Evolutionary conservation across 306 rosid species (phyloP).

Genomic region (Castanea crenata): DNA sequence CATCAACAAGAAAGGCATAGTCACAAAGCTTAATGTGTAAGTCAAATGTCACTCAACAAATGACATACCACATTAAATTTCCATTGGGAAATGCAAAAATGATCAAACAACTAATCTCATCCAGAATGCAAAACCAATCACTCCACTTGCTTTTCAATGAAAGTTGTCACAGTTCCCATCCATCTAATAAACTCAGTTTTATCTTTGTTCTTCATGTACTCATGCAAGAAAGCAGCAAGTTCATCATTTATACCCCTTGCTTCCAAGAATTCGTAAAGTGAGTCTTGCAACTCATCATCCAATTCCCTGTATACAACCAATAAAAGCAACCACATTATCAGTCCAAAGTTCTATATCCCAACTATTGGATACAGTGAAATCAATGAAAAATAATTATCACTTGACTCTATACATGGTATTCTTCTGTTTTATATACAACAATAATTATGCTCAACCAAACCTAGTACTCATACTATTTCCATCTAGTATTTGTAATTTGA

Average conservation of each 20-base stretch:
- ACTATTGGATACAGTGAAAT: background rate
- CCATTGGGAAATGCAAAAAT: conserved; percentile 13
- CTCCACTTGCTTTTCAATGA: conserved; percentile 54
- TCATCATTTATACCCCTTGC: conserved; percentile 64
- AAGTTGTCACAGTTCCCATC: conserved; percentile 71
- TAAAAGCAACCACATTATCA: background rate
- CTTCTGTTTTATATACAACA: background rate
- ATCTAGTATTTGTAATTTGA: background rate
- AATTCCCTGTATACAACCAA: conserved; percentile 62
- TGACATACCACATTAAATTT: background rate
- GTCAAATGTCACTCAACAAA: background rate
- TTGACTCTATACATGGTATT: background rate
- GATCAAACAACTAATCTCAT: conserved; percentile 11
- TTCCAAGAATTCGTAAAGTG: conserved; percentile 78
- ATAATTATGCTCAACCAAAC: background rate
- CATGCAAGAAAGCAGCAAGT: conserved; percentile 69
- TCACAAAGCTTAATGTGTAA: background rate
- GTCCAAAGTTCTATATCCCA: conserved; percentile 2
- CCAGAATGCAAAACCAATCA: conserved; percentile 23
- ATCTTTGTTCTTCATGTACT: conserved; percentile 74
- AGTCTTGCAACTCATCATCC: conserved; percentile 76
- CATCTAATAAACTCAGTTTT: conserved; percentile 69
- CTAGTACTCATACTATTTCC: background rate
- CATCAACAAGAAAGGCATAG: too few relatives aligned
- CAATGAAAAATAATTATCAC: background rate